Evolutionary conservation across 441 rosid species (phyloP), one percentile per base, ranked within the genome.

Genomic region (Erodium chrysanthum): DNA sequence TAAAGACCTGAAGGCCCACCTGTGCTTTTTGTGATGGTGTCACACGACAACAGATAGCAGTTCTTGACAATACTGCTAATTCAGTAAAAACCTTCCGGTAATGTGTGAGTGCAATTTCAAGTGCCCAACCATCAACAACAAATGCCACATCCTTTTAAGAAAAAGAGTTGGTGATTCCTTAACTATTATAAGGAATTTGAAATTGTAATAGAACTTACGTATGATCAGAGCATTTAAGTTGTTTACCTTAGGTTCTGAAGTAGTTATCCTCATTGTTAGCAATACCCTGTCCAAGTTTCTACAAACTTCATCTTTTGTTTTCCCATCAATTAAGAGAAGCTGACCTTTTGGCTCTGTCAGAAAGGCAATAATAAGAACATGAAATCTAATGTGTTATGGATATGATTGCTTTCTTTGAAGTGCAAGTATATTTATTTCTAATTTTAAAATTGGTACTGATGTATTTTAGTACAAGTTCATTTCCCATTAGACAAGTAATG

Each of bases 21-120:
- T 95, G 99, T 44, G 98, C 99, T 74, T 95, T 95, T 67, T 95
- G 99, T 18, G 99, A 95, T 69, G 98, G 99, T 70, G 98, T 92
- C 77, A 92, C 97, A 15, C 96, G 97, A 66, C 99, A 92, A 82
- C 99, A 95, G 74, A 92, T 90, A 66, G 99, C 99, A 76, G 99
- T 95, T 86, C 97, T 90, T 64, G 96, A 88, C 75, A 92, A 82
- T 79, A 88, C 86, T 70, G 98, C 98, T 77, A 95, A 79, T 75
- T 95, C 99, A 67, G 92, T 88, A 77, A 95, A 92, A 74, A 89
- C 92, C 76, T 85, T 86, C 70, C 85, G 83, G 70, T 92, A 78
- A 79, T 87, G 86, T 81, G 82, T 91, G 70, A 95, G 82, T 64
- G 93, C 93, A 70, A 92, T 89, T 84, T 95, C 99, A 70, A 95